Percentiles rank a stretch among this genome's conserved stretches.
Evolutionary conservation across 495 filamentous ascomycete genomes (phyloP).

Genomic region (Penicillium canariense): DNA sequence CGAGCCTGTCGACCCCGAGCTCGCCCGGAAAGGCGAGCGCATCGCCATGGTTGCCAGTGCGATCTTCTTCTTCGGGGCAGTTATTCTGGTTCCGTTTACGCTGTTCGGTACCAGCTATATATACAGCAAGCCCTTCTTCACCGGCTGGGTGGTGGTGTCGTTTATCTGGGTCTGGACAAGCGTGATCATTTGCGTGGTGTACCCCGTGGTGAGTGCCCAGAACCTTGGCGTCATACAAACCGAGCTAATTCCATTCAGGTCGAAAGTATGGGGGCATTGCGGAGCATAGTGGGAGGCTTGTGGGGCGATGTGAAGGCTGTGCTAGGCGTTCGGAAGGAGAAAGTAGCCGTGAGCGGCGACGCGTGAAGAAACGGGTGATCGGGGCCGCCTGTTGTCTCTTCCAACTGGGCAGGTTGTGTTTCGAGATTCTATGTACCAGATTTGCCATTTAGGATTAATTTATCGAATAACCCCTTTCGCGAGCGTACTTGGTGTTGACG

Average conservation of each 20-base stretch:
- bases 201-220: slow-evolving; percentile 34
- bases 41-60: slow-evolving; percentile 28
- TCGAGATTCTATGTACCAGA: no score
- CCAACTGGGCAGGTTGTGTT: no score
- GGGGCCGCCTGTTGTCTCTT: background rate
- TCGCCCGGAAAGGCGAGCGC: slow-evolving; percentile 27
- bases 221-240: background rate
- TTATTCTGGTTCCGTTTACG: slow-evolving; percentile 42
- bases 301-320: slow-evolving; percentile 21
- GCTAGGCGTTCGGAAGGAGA: slow-evolving; percentile 7
- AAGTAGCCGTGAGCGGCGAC: background rate
- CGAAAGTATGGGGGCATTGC: slow-evolving; percentile 35
- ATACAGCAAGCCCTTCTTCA: slow-evolving; percentile 37
- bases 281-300: slow-evolving; percentile 21
- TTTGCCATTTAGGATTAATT: no score
- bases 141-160: slow-evolving; percentile 43
- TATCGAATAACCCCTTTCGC: no score
- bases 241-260: slow-evolving; percentile 14
- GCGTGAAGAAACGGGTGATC: background rate
- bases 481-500: no score
- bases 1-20: slow-evolving; percentile 38
- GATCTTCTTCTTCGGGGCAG: slow-evolving; percentile 31
- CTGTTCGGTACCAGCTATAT: slow-evolving; percentile 40
- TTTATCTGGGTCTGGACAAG: slow-evolving; percentile 46
- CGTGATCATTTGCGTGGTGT: slow-evolving; percentile 42